Percentiles rank a stretch among this genome's conserved stretches.
Conservation (phyloP, 345 rosid genomes). For the Reutealis trisperma region DNA sequence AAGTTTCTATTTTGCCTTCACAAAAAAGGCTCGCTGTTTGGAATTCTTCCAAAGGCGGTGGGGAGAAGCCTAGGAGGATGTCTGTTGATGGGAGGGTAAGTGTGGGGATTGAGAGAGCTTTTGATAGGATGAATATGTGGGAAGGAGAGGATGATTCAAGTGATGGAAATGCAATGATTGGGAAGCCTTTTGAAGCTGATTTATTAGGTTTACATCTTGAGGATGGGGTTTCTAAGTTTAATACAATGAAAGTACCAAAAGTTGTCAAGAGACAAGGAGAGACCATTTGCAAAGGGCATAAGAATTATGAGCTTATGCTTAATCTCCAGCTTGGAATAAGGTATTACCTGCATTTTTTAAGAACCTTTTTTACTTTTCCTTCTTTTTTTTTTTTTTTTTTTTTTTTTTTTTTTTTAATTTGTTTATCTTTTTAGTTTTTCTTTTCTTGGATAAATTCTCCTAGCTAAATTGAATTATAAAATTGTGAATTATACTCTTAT, state of each 20-base stretch:
- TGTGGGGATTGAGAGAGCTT: conserved; percentile 68
- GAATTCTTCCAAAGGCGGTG: conserved; percentile 63
- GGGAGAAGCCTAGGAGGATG: conserved; percentile 54
- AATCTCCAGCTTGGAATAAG: conserved; percentile 77
- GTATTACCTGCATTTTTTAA: conserved; percentile 11
- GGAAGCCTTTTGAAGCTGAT: conserved; percentile 41
- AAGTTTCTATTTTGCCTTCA: conserved; percentile 71
- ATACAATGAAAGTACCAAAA: conserved; percentile 67
- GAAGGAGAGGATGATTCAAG: conserved; percentile 32
- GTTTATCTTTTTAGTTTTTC: background rate
- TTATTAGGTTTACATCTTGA: conserved; percentile 43
- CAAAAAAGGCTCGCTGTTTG: conserved; percentile 82
- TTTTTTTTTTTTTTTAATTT: no score
- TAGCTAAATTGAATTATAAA: background rate
- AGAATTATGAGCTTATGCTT: conserved; percentile 93
- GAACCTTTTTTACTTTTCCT: no score
- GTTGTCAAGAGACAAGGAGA: conserved; percentile 77
- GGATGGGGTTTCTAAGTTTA: conserved; percentile 35
- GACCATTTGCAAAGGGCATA: conserved; percentile 84
- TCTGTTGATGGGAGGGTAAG: conserved; percentile 88
- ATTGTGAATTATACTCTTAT: no score
- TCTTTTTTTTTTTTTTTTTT: background rate
- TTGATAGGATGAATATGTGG: conserved; percentile 73
- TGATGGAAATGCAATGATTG: background rate
- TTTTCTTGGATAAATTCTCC: background rate